These are phyloP conservation scores for Penicillium sp. DNA, from an alignment of 2,329 filamentous ascomycete species.

Conservation along the genomic window DNA sequence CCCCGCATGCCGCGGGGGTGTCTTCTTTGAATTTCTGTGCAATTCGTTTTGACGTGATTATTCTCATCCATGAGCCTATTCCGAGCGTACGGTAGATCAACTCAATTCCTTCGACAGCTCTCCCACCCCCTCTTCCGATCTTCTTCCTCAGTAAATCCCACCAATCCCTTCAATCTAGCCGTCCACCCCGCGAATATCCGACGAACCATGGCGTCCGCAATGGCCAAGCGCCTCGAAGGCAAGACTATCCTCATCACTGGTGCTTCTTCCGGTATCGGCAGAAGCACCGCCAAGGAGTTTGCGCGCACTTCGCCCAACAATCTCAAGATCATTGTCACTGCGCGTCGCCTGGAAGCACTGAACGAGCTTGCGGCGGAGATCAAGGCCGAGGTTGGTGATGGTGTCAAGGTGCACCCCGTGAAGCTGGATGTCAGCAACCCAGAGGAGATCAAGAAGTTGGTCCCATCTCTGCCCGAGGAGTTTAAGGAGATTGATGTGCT, in stretches of 20 bases:
- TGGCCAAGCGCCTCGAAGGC: conserved; percentile 81
- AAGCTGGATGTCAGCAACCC: conserved; percentile 85
- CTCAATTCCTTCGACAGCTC: conserved; percentile 25
- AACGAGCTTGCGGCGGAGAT: conserved; percentile 77
- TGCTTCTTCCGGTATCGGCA: conserved; percentile 89
- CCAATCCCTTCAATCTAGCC: conserved; percentile 18
- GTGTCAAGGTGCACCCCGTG: conserved; percentile 78
- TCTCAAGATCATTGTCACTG: conserved; percentile 83
- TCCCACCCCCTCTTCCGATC: conserved; percentile 12
- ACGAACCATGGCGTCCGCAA: conserved; percentile 66
- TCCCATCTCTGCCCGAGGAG: conserved; percentile 72
- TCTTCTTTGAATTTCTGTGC: conserved; percentile 15
- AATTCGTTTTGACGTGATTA: conserved; percentile 5
- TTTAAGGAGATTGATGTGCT: conserved; percentile 84
- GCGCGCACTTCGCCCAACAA: conserved; percentile 78
- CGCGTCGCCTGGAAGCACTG: conserved; percentile 78
- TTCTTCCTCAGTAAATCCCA: conserved; percentile 22
- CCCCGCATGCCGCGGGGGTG: conserved; percentile 22
- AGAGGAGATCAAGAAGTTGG: conserved; percentile 71
- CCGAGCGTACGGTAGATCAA: conserved; percentile 24
- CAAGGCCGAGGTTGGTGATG: conserved; percentile 70
- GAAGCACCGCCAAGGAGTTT: conserved; percentile 77
- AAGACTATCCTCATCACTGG: conserved; percentile 93
- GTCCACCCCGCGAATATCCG: conserved; percentile 25
- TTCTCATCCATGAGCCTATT: conserved; percentile 32